These are phyloP conservation scores for Hyaloscypha hepaticicola DNA, from an alignment of 495 filamentous ascomycete genomes.

Conservation along the genomic window DNA sequence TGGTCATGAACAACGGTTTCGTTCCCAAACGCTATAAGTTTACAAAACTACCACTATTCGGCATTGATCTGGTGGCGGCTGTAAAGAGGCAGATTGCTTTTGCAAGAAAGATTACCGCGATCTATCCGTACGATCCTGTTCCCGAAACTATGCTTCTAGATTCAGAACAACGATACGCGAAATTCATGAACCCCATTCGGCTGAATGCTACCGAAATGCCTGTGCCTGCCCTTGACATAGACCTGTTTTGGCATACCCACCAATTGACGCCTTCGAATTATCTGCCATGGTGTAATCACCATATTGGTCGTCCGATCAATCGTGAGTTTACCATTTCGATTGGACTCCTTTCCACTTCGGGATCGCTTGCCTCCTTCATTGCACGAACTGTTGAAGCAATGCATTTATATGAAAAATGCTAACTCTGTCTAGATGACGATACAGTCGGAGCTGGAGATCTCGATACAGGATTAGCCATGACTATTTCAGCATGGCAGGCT, in stretches of 20 bases:
- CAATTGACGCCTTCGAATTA: slow-evolving; percentile 7
- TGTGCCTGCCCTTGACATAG: slow-evolving; percentile 8
- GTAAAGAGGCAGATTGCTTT: slow-evolving; percentile 11
- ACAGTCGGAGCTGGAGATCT: background rate
- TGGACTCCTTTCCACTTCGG: too few species aligned
- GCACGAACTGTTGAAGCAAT: too few species aligned
- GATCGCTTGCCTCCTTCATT: too few species aligned
- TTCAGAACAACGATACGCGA: slow-evolving; percentile 6
- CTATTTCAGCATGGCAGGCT: slow-evolving; percentile 3
- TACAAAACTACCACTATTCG: background rate
- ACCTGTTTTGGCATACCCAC: slow-evolving; percentile 13
- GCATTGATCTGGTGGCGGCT: slow-evolving; percentile 4
- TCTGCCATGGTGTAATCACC: slow-evolving; percentile 4
- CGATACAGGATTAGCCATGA: background rate
- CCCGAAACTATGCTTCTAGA: background rate
- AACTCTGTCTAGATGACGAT: slow-evolving; percentile 1
- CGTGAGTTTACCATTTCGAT: background rate
- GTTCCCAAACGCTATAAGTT: background rate
- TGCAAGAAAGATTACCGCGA: slow-evolving; percentile 5
- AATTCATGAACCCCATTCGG: slow-evolving; percentile 14
- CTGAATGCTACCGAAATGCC: background rate
- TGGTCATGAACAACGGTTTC: background rate
- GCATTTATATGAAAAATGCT: too few species aligned
- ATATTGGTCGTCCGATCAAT: slow-evolving; percentile 10
- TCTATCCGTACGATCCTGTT: slow-evolving; percentile 10